Conservation (phyloP, 2,329 filamentous ascomycete species). For the Aspergillus hiratsukae region DNA sequence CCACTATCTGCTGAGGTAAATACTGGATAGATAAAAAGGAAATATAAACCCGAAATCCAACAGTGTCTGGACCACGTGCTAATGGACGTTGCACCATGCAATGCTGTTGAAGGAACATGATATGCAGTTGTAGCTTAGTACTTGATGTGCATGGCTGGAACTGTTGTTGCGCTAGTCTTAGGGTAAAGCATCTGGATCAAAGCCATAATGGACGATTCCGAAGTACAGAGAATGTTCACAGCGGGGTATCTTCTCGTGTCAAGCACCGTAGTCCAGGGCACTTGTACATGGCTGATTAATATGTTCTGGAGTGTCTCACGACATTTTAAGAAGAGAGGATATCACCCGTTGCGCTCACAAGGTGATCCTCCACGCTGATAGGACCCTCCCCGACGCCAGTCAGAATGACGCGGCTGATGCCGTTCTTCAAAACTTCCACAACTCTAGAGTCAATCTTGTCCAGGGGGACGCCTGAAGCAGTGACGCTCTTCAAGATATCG, state of each 20-base stretch:
- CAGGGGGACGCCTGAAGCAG: conserved; percentile 51
- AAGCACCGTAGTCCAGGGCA: background rate
- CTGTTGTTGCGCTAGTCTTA: background rate
- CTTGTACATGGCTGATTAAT: background rate
- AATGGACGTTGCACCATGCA: background rate
- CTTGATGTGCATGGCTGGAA: background rate
- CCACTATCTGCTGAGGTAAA: background rate
- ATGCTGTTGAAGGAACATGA: background rate
- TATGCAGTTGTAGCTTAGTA: background rate
- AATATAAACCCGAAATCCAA: background rate
- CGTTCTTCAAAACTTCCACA: conserved; percentile 64
- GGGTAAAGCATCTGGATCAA: background rate
- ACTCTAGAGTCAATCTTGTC: conserved; percentile 55
- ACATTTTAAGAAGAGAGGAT: conserved; percentile 22
- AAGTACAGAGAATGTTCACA: background rate
- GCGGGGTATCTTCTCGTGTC: conserved; percentile 3
- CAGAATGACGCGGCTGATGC: conserved; percentile 83
- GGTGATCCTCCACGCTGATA: conserved; percentile 68
- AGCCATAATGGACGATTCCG: background rate
- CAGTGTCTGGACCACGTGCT: background rate
- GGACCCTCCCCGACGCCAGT: conserved; percentile 91
- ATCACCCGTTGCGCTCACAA: conserved; percentile 65
- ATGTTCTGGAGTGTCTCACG: background rate
- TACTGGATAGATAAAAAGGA: conserved; percentile 4
- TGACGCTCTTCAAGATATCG: conserved; percentile 48